phyloP scores from a whole-genome alignment of 2,329 filamentous ascomycete species.

The Verticillium zaregamsianum region DNA sequence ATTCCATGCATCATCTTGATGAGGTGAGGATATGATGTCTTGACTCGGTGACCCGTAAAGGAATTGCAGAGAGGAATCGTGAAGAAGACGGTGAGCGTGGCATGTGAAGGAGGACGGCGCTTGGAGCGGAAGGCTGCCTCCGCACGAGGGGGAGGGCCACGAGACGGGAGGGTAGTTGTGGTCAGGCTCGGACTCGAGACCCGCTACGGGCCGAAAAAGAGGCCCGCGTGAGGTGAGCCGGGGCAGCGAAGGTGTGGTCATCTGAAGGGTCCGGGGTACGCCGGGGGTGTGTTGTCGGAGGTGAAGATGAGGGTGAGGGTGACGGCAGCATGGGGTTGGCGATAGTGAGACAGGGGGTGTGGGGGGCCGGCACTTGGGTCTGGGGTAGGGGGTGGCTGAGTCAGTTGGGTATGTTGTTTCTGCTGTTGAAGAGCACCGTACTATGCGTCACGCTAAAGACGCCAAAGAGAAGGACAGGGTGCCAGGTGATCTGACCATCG shows the following conservation, averaged over 20 bases:
- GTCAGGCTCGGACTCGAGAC: background rate
- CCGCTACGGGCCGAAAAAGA: constrained; percentile 33
- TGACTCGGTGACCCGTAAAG: background rate
- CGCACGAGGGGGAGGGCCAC: background rate
- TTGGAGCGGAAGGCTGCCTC: background rate
- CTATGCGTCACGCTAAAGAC: no score
- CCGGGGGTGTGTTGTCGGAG: background rate
- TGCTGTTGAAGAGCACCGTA: no score
- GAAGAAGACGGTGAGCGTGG: background rate
- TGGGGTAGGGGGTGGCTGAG: no score
- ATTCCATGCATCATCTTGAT: background rate
- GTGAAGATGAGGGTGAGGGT: background rate
- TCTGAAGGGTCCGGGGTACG: background rate
- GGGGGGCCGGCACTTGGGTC: no score
- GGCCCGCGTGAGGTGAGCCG: constrained; percentile 28
- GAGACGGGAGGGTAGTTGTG: background rate
- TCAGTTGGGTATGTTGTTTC: no score
- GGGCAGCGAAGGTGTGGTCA: background rate
- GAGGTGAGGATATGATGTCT: background rate
- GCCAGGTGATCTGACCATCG: no score
- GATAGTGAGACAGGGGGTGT: background rate
- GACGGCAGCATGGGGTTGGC: background rate
- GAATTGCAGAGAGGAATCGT: background rate
- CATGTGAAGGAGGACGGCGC: background rate
- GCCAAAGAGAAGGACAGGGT: no score